Evolutionary conservation across 345 rosid species (phyloP).

Genomic region (Eucalyptus lansdowneana): DNA sequence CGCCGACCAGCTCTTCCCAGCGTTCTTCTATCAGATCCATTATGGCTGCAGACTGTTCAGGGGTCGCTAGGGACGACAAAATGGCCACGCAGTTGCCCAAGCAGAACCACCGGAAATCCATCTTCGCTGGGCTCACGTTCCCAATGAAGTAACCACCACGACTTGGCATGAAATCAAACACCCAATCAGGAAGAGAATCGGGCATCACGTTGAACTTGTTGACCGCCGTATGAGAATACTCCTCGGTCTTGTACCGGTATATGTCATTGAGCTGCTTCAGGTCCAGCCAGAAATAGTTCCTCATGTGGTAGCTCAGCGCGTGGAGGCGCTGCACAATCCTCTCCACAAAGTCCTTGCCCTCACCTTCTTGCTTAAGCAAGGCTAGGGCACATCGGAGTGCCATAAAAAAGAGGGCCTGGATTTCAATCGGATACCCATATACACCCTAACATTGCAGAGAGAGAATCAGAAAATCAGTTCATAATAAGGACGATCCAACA

Average conservation of each 20-base stretch:
- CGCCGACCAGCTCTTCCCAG: slow-evolving; percentile 63
- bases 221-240: slow-evolving; percentile 52
- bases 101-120: slow-evolving; percentile 71
- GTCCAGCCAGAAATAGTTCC: slow-evolving; percentile 57
- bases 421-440: slow-evolving; percentile 57
- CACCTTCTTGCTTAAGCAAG: slow-evolving; percentile 38
- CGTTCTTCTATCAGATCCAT: slow-evolving; percentile 64
- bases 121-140: slow-evolving; percentile 49
- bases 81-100: slow-evolving; percentile 54
- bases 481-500: not conserved
- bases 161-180: slow-evolving; percentile 53
- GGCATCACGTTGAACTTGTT: slow-evolving; percentile 64
- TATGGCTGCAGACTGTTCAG: slow-evolving; percentile 51
- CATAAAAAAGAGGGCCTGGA: slow-evolving; percentile 58
- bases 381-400: slow-evolving; percentile 42
- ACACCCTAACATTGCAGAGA: slow-evolving; percentile 16
- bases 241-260: slow-evolving; percentile 57
- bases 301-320: slow-evolving; percentile 57
- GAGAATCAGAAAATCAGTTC: not conserved
- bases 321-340: slow-evolving; percentile 39
- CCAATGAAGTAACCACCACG: slow-evolving; percentile 63
- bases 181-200: slow-evolving; percentile 57
- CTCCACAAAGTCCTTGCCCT: slow-evolving; percentile 51
- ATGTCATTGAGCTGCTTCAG: slow-evolving; percentile 51
- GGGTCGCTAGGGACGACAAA: slow-evolving; percentile 45